These are phyloP conservation scores for Fragilariopsis cylindrus DNA, from an alignment of 108 stramenopile species.

Conservation along the genomic window DNA sequence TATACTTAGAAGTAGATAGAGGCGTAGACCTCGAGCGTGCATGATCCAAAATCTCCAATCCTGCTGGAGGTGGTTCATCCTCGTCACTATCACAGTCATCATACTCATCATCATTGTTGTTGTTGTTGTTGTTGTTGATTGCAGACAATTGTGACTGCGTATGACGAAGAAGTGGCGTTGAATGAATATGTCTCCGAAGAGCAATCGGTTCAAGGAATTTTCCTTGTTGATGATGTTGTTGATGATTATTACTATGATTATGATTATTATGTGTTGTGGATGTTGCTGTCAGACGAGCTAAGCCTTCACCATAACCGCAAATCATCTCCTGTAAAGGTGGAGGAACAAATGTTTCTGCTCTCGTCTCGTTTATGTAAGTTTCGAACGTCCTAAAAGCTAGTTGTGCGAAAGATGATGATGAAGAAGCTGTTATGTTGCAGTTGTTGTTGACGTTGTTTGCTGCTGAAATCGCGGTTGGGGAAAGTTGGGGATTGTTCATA, in stretches of 20 bases:
- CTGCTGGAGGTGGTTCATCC: constrained; percentile 34
- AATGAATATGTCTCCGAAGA: constrained; percentile 33
- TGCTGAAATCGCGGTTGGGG: neutral
- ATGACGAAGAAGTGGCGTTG: constrained; percentile 29
- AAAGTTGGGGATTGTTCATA: neutral
- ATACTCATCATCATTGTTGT: constrained; percentile 5
- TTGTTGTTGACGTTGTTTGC: neutral
- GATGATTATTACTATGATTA: neutral
- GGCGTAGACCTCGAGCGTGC: constrained; percentile 42
- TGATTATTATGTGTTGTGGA: neutral
- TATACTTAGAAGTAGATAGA: constrained; percentile 30
- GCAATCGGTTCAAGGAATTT: constrained; percentile 30
- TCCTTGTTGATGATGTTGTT: neutral
- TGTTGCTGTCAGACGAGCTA: constrained; percentile 17
- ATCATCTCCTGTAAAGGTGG: constrained; percentile 15
- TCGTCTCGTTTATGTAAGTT: constrained; percentile 23
- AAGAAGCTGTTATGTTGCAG: neutral
- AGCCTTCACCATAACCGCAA: constrained; percentile 21
- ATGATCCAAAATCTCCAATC: constrained; percentile 26
- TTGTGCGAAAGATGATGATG: constrained; percentile 1
- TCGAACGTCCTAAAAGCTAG: constrained; percentile 17
- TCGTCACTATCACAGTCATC: constrained; percentile 24
- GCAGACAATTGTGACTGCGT: constrained; percentile 15
- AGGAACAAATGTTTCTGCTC: constrained; percentile 26
- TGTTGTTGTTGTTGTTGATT: constrained; percentile 11